Evolutionary conservation across 2,329 filamentous ascomycete genomes (phyloP).

Genomic region (Botryotinia calthae): DNA sequence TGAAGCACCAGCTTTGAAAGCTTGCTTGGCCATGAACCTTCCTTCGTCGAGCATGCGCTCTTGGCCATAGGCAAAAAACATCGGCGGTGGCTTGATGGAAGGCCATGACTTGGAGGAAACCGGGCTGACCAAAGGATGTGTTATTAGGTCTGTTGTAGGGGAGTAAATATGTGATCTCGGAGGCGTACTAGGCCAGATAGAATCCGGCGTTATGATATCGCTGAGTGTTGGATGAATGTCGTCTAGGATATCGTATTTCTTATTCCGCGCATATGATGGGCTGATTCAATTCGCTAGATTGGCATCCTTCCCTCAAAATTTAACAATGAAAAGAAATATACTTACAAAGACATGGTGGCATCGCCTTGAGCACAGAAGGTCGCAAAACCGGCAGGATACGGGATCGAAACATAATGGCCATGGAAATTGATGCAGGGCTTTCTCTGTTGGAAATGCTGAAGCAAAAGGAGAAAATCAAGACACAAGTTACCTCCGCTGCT

Average conservation of each 20-base stretch:
- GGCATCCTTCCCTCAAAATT: accelerated
- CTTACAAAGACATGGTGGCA: not conserved
- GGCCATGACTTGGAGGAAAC: not conserved
- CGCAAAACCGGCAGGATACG: conserved; percentile 6
- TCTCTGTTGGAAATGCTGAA: not conserved
- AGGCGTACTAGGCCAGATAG: not conserved
- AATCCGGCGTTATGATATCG: not conserved
- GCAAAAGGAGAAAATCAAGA: not conserved
- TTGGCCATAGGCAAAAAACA: conserved; percentile 13
- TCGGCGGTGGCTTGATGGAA: not conserved
- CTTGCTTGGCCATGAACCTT: conserved; percentile 3
- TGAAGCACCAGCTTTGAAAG: conserved; percentile 1
- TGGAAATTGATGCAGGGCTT: not conserved
- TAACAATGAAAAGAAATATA: not conserved
- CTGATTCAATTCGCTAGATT: not conserved
- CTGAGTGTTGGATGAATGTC: not conserved
- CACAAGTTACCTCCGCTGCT: not conserved
- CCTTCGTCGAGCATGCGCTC: conserved; percentile 12
- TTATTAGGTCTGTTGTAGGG: not conserved
- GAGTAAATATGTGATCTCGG: conserved; percentile 6
- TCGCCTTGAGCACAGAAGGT: not conserved
- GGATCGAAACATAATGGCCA: not conserved
- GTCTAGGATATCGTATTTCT: not conserved
- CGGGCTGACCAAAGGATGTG: not conserved
- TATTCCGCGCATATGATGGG: conserved; percentile 2